Evolutionary conservation across 2,329 filamentous ascomycete species (phyloP), one percentile per base, ranked within the genome.

Genomic region (Fusarium musae): DNA sequence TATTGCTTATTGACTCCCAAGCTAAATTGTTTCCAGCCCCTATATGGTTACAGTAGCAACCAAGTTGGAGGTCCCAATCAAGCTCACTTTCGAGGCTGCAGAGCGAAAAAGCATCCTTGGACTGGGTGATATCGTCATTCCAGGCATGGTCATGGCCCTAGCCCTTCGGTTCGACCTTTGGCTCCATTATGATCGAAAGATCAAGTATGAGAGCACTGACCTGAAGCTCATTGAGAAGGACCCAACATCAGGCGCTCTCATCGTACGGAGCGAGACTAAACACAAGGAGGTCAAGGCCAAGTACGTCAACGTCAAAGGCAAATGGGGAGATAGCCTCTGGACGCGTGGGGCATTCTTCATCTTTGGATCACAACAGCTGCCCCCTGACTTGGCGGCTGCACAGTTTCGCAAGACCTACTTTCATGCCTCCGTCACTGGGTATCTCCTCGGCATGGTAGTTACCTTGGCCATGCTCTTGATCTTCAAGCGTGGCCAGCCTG

Each of bases 161-260:
- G 94, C 95, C 5, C 86, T 99, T 30, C 91, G 96, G n/a, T 97
- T 97, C 77, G 96, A 99, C 79, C 86, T 97, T 12, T 96, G 94
- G 84, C 86, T 94, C 60, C 91, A 93, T 83, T 98, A 98, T 79
- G 86, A 92, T 40, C 87, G 87, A 43, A 91, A 93, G 78, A 87
- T 91, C 79, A 87, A 85, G 72, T 83, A 85, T 26, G 84, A 82
- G 52, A 71, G 79, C 8, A 79, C 78, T 1, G 76, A 81, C 16
- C 70, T 84, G 37, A 78, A 77, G 34, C 79, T 81, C n/a, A 59
- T 83, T 26, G 79, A 81, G 59, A 79, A 79, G 53, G 81, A 81
- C 11, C 53, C 74, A 1, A 62, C 79, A 1, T 82, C 81, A 1
- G 82, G 82, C 6, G 76, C 80, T 17, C 61, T 82, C 7, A 74